Evolutionary conservation across 2,329 filamentous ascomycete genomes (phyloP).

Genomic region (Cytospora schulzeri): DNA sequence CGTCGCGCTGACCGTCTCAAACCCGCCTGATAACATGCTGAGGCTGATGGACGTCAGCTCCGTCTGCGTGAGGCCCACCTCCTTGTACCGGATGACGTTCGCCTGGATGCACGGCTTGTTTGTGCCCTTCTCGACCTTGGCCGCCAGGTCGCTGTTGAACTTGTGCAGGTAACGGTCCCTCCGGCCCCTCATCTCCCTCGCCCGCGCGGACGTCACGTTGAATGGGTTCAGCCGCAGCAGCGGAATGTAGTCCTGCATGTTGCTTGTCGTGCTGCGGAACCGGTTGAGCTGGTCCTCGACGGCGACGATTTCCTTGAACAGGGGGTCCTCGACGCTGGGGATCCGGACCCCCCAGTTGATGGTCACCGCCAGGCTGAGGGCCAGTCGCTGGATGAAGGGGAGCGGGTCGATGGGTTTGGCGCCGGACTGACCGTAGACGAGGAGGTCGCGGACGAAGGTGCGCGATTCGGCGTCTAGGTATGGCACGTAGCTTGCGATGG

Average conservation of each 20-base stretch:
- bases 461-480: constrained; percentile 67
- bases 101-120: constrained; percentile 28
- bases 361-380: constrained; percentile 28
- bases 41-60: constrained; percentile 48
- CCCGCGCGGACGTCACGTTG: constrained; percentile 20
- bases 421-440: constrained; percentile 54
- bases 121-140: constrained; percentile 17
- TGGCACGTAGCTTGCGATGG: constrained; percentile 68
- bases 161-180: constrained; percentile 22
- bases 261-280: constrained; percentile 27
- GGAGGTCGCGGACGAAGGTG: constrained; percentile 58
- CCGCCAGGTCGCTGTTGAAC: constrained; percentile 21
- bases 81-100: constrained; percentile 26
- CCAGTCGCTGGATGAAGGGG: constrained; percentile 26
- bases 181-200: constrained; percentile 25
- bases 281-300: constrained; percentile 30
- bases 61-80: constrained; percentile 22
- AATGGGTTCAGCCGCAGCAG: constrained; percentile 25
- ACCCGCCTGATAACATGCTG: constrained; percentile 52
- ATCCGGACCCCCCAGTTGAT: constrained; percentile 30
- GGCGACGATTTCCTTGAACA: constrained; percentile 28
- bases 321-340: constrained; percentile 26
- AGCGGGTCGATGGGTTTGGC: constrained; percentile 25
- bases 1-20: constrained; percentile 26
- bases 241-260: constrained; percentile 27